Percentiles rank a stretch among this genome's conserved stretches.
Conservation (phyloP, 352 stramenopile genomes). For the Phytopythium aichiense region DNA sequence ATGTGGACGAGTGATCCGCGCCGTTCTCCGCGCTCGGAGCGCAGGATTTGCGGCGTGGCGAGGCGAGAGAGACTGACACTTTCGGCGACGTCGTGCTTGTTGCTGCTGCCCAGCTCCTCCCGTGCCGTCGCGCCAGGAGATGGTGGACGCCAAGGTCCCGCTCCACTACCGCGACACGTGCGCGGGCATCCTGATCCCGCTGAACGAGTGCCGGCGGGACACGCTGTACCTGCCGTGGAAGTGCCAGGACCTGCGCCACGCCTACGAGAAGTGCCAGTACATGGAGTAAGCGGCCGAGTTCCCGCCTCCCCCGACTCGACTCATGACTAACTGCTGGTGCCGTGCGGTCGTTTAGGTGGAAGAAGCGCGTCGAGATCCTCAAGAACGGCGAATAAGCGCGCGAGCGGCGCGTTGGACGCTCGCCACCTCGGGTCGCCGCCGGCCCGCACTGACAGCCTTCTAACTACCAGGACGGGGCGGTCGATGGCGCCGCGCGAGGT, state of each 20-base stretch:
- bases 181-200: constrained; percentile 91
- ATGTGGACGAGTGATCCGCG: not conserved
- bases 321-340: not conserved
- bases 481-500: not conserved
- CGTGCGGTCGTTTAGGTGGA: constrained; percentile 39
- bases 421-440: not conserved
- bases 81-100: not conserved
- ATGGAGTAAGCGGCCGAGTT: constrained; percentile 50
- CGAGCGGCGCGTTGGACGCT: not conserved
- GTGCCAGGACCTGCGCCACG: constrained; percentile 96
- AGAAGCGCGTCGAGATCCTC: constrained; percentile 79
- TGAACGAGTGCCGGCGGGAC: constrained; percentile 95
- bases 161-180: constrained; percentile 95
- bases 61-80: not conserved
- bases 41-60: not conserved
- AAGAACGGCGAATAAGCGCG: constrained; percentile 61
- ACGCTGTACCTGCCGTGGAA: constrained; percentile 94
- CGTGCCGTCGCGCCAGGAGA: constrained; percentile 86
- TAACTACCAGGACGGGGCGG: not conserved
- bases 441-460: not conserved
- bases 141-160: constrained; percentile 92
- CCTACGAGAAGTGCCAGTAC: constrained; percentile 99
- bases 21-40: not conserved
- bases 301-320: not conserved
- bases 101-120: constrained; percentile 39